Evolutionary conservation across 805 yeast genomes (phyloP), one percentile per base, ranked within the genome.

Genomic region (Naumovozyma castellii): DNA sequence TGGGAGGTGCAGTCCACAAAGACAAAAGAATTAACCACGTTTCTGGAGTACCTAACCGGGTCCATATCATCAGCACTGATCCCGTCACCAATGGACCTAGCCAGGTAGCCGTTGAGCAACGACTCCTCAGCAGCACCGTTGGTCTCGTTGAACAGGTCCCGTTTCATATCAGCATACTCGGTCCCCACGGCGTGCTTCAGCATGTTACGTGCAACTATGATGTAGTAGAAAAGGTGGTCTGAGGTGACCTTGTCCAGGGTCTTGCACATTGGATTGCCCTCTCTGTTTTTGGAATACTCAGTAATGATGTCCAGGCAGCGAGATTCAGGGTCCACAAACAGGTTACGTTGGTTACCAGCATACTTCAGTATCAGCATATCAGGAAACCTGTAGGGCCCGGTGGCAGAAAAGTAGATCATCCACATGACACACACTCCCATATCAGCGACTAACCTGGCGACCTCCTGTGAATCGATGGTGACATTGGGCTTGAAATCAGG

Each of bases 341-440:
- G 16, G 20, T 37, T 37, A 13, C 38, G 4, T 28, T 34, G 31
- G 14, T 36, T 29, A 16, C 43, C 40, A 2, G 40, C 40, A 36
- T 29, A 41, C 18, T 36, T 36, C 32, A 41, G 29, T 12, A 34
- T 18, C 12, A 29, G 18, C 5, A 41, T 32, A 15, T 41, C 43
- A 4, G 40, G 36, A 15, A 28, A 37, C 2, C 38, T 16, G 22
- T 37, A 41, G 2, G 38, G 38, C 18, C 22, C 29, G 9, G 37
- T 39, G 14, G 33, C 5, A 3, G 38, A 36, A 22, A 41, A 37
- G 28, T 36, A 41, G 4, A 41, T 33, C 40, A 37, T 41, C 38
- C n/a, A 41, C 41, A 41, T 34, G 2, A 41, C 6, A 32, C 32
- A 32, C 3, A 41, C 36, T 15, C 32, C 30, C 35, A 37, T 34